Percentiles rank a stretch among this genome's conserved stretches.
These are phyloP conservation scores for Tolypocladium capitatum DNA, from an alignment of 2,329 filamentous ascomycete genomes.

Conservation along the genomic window DNA sequence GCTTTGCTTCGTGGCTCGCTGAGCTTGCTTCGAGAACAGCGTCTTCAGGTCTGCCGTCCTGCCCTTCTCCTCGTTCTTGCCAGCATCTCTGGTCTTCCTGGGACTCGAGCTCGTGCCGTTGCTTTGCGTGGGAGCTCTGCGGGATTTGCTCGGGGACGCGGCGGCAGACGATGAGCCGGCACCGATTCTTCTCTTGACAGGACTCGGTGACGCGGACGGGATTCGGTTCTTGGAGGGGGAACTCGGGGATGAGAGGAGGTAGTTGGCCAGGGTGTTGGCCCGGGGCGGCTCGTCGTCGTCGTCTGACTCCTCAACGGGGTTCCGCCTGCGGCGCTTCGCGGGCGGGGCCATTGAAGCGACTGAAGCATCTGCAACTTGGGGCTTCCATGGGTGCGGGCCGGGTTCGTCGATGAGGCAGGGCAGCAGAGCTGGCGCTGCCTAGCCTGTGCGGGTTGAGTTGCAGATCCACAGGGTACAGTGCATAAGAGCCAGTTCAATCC, in stretches of 20 bases:
- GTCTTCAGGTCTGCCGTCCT: slow-evolving; percentile 43
- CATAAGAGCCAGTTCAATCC: background rate
- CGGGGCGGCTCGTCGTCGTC: slow-evolving; percentile 32
- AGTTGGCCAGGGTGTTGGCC: slow-evolving; percentile 37
- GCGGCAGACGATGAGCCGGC: slow-evolving; percentile 3
- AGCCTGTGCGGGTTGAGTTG: background rate
- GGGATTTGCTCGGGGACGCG: slow-evolving; percentile 10
- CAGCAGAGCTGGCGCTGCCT: background rate
- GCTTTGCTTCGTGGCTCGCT: slow-evolving; percentile 28
- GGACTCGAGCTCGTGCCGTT: slow-evolving; percentile 19
- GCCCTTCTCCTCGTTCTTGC: slow-evolving; percentile 34
- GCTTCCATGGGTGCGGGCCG: slow-evolving; percentile 11
- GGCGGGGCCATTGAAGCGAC: slow-evolving; percentile 39
- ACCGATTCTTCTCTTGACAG: slow-evolving; percentile 18
- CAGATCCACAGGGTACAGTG: background rate
- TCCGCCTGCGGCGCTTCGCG: slow-evolving; percentile 45
- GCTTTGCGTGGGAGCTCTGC: slow-evolving; percentile 14
- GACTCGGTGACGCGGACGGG: slow-evolving; percentile 27
- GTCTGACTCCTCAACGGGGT: slow-evolving; percentile 35
- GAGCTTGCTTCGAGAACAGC: slow-evolving; percentile 49
- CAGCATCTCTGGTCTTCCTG: slow-evolving; percentile 25
- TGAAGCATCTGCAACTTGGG: slow-evolving; percentile 13
- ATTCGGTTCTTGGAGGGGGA: slow-evolving; percentile 19
- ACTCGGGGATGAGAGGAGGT: slow-evolving; percentile 39
- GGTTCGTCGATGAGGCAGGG: background rate